phyloP scores from a whole-genome alignment of 2,329 filamentous ascomycete genomes.

The Fusarium sp. region DNA sequence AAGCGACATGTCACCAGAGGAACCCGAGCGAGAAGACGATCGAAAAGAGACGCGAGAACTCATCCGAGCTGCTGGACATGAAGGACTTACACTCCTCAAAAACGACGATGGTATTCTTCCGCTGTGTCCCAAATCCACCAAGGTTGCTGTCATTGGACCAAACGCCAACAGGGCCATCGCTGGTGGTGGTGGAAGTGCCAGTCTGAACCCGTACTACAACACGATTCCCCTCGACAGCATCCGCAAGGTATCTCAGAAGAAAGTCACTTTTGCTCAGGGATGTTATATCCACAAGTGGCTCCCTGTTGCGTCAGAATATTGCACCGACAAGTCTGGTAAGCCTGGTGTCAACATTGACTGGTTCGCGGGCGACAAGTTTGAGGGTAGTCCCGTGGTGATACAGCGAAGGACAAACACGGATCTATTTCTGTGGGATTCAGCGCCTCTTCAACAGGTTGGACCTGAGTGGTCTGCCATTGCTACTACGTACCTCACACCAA shows the following conservation, averaged over 20 bases:
- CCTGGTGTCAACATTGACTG: slow-evolving; percentile 74
- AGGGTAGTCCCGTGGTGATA: slow-evolving; percentile 66
- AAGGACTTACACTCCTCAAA: slow-evolving; percentile 74
- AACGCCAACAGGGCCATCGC: slow-evolving; percentile 76
- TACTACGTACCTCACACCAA: slow-evolving; percentile 70
- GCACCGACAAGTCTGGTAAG: slow-evolving; percentile 58
- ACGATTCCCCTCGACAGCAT: slow-evolving; percentile 73
- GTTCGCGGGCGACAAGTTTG: slow-evolving; percentile 72
- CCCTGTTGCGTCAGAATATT: slow-evolving; percentile 43
- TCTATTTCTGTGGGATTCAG: slow-evolving; percentile 78
- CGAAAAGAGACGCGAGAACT: slow-evolving; percentile 68
- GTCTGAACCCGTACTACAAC: slow-evolving; percentile 76
- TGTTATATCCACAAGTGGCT: slow-evolving; percentile 47
- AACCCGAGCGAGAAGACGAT: slow-evolving; percentile 68
- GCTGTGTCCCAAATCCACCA: slow-evolving; percentile 65
- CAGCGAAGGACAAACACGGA: slow-evolving; percentile 74
- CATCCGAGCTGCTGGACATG: slow-evolving; percentile 70
- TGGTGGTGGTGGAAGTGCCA: slow-evolving; percentile 76
- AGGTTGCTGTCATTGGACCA: slow-evolving; percentile 74
- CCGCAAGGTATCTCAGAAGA: slow-evolving; percentile 62
- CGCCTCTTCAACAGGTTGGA: slow-evolving; percentile 68
- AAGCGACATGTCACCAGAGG: slow-evolving; percentile 67
- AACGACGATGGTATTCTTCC: slow-evolving; percentile 71
- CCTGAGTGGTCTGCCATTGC: slow-evolving; percentile 74
- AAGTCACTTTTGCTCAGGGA: slow-evolving; percentile 65